Percentiles rank a stretch among this genome's conserved stretches.
Conservation (phyloP, 176 grass and related monocot genomes). For the Aegilops tauschii region DNA sequence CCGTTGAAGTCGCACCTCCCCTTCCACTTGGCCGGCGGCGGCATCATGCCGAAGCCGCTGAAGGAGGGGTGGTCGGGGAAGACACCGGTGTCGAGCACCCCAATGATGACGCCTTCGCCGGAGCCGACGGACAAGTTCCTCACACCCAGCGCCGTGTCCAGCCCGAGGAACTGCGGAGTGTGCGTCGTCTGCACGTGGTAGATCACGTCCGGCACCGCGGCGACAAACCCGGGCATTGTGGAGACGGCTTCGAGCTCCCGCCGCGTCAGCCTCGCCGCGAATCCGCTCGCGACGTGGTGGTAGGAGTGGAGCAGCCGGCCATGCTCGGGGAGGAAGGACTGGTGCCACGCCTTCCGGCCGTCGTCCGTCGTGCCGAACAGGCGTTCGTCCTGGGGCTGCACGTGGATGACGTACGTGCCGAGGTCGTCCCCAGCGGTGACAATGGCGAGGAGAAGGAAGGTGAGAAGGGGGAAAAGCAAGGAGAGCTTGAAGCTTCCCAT, state of each 20-base stretch:
- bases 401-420: slow-evolving; percentile 2
- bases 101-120: slow-evolving; percentile 33
- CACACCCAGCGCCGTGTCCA: background rate
- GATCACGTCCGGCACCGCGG: background rate
- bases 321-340: slow-evolving; percentile 9
- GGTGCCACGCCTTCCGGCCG: slow-evolving; percentile 10
- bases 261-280: slow-evolving; percentile 23
- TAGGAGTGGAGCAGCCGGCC: slow-evolving; percentile 29
- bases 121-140: background rate
- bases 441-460: background rate
- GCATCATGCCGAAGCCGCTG: slow-evolving; percentile 7
- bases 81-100: slow-evolving; percentile 39
- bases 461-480: background rate
- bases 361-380: background rate
- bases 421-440: background rate
- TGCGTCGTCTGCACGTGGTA: background rate
- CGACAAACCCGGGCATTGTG: slow-evolving; percentile 17
- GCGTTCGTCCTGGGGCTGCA: background rate
- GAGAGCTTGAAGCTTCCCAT: background rate
- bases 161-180: background rate
- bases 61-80: slow-evolving; percentile 14
- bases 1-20: slow-evolving; percentile 24
- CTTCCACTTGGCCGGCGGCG: slow-evolving; percentile 26
- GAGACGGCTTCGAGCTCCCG: slow-evolving; percentile 15
- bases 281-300: slow-evolving; percentile 30